These are phyloP conservation scores for Ascocoryne sarcoides DNA, from an alignment of 2,329 filamentous ascomycete species.

Conservation along the genomic window DNA sequence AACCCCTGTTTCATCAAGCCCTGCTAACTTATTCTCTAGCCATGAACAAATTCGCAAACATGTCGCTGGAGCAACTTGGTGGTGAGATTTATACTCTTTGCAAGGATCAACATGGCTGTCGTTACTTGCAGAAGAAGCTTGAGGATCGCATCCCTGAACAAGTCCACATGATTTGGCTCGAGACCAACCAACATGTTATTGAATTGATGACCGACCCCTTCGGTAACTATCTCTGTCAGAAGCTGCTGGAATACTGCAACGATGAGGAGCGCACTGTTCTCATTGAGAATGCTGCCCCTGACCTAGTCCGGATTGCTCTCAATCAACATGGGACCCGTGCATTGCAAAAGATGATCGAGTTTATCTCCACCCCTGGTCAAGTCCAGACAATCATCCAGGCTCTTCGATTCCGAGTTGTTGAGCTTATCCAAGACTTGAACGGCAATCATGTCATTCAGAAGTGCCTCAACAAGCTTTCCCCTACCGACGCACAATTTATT, in stretches of 20 bases:
- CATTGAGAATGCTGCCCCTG: constrained; percentile 78
- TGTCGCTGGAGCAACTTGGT: constrained; percentile 68
- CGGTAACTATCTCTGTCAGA: constrained; percentile 98
- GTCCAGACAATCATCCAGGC: constrained; percentile 81
- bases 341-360: constrained; percentile 99
- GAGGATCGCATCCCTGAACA: constrained; percentile 80
- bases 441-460: constrained; percentile 99
- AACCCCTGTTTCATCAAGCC: too few relatives aligned
- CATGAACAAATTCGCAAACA: constrained; percentile 76
- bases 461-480: constrained; percentile 86
- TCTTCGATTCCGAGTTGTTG: constrained; percentile 75
- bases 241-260: constrained; percentile 89
- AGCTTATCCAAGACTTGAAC: constrained; percentile 93
- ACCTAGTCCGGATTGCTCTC: constrained; percentile 86
- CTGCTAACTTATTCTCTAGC: constrained; percentile 31
- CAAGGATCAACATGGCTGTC: constrained; percentile 97
- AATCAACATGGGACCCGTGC: constrained; percentile 97
- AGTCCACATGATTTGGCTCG: constrained; percentile 86
- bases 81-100: constrained; percentile 84
- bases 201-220: constrained; percentile 99
- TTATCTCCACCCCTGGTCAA: constrained; percentile 77
- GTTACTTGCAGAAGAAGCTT: constrained; percentile 93
- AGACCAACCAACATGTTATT: constrained; percentile 88
- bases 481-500: constrained; percentile 86
- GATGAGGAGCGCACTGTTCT: constrained; percentile 90